phyloP scores from a whole-genome alignment of 2,329 filamentous ascomycete genomes.

The Nemania diffusa region DNA sequence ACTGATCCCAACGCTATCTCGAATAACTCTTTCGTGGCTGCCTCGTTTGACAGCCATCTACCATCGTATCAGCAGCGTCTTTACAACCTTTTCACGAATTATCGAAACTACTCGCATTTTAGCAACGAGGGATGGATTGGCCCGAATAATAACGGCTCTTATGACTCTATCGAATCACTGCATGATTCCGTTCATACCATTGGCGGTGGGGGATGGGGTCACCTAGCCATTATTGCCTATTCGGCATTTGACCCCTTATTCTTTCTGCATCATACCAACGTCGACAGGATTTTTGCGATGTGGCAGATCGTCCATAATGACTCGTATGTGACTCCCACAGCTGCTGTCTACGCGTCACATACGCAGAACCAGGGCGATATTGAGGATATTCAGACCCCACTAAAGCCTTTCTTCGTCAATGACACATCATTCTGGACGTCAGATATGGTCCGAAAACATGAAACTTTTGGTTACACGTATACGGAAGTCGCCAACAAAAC shows the following conservation, averaged over 20 bases:
- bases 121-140: conserved; percentile 74
- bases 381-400: conserved; percentile 64
- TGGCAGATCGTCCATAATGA: conserved; percentile 80
- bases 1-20: conserved; percentile 59
- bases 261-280: conserved; percentile 79
- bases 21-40: conserved; percentile 67
- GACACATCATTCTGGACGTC: conserved; percentile 75
- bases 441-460: conserved; percentile 66
- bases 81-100: conserved; percentile 74
- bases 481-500: conserved; percentile 66
- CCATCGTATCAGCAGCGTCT: conserved; percentile 69
- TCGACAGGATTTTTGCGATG: conserved; percentile 79
- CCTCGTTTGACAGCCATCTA: conserved; percentile 63
- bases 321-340: conserved; percentile 70
- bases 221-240: conserved; percentile 76
- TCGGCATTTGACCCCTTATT: conserved; percentile 84
- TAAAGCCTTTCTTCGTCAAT: conserved; percentile 74
- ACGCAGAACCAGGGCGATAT: conserved; percentile 65
- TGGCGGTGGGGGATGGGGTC: conserved; percentile 63
- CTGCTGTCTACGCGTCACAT: conserved; percentile 68
- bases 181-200: conserved; percentile 72
- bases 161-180: conserved; percentile 73
- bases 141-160: conserved; percentile 55
- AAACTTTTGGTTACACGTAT: conserved; percentile 79
- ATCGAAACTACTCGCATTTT: conserved; percentile 74